Conservation (phyloP, 2,329 filamentous ascomycete species). For the Stachybotrys chartarum region DNA sequence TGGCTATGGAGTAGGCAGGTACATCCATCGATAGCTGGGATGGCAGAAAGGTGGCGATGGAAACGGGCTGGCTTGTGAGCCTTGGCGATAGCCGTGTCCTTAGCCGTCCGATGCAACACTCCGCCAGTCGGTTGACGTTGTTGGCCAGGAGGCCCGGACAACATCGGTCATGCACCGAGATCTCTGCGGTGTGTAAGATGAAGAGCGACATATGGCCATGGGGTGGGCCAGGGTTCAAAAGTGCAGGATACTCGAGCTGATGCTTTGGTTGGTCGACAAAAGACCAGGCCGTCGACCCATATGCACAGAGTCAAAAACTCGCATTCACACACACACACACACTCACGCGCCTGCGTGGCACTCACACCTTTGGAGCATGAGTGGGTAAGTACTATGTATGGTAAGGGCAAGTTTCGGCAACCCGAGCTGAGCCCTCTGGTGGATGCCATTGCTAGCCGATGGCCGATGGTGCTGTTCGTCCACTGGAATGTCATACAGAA, state of each 20-base stretch:
- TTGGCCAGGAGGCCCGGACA: background rate
- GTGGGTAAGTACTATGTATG: too few species aligned
- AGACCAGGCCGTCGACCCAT: background rate
- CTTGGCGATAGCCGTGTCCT: background rate
- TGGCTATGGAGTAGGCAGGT: background rate
- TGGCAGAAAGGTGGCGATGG: background rate
- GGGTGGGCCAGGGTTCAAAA: background rate
- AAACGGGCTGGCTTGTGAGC: background rate
- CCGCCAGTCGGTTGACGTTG: background rate
- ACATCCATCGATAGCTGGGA: background rate
- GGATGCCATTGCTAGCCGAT: background rate
- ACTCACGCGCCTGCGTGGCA: background rate
- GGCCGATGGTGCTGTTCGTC: background rate
- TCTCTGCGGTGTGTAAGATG: background rate
- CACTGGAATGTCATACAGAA: background rate
- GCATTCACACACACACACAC: background rate
- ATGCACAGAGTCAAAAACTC: background rate
- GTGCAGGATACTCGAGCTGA: background rate
- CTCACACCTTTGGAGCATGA: too few species aligned
- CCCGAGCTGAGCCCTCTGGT: conserved; percentile 1
- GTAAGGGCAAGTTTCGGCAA: background rate
- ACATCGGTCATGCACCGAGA: background rate
- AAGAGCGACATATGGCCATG: background rate
- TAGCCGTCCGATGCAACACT: background rate
- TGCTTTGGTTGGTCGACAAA: background rate